Evolutionary conservation across 768 basidiomycete genomes (phyloP), one percentile per base, ranked within the genome.

Genomic region (Crassisporium funariophilum): DNA sequence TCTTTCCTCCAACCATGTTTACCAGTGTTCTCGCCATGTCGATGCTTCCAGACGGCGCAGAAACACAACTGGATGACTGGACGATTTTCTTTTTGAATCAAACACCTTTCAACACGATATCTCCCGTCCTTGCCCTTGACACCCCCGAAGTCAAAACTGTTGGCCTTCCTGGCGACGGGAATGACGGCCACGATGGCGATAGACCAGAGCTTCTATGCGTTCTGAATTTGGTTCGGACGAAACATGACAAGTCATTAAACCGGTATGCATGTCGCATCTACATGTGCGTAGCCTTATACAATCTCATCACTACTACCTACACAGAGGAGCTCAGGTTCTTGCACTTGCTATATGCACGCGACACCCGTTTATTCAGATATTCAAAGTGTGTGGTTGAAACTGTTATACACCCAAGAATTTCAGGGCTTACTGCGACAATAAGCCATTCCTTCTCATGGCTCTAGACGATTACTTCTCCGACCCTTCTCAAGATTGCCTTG

Each of bases 81-180:
- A 98, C 97, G 4, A 84, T 98, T 35, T 99, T 99, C 77, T 97
- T 95, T 67, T 80, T 99, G 47, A 98, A 98, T 63, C 97, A 98
- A 68, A 92, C 90, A 0, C 77, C 85, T 0, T 89, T 86, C 70
- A 93, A 94, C 61, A 86, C 84, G 13, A 91, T 95, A 53, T 81
- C 85, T 1, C 88, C 92, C 5, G 80, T 93, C 12, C 76, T 95
- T 33, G 83, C 88, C 1, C 70, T 87, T 53, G 87, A 88, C 56
- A 81, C 78, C 5, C 74, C 74, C 9, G 74, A 75, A 56, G 59
- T 65, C 12, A 70, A 65, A 40, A 57, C 68, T 35, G 56, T 64
- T 27, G 61, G 59, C 11, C 52, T 73, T 16, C 71, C 73, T 9
- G 72, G 67, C 8, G 70, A 72, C 19, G 67, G 59, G 15, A 56